phyloP scores from a whole-genome alignment of 73 alveolate genomes.

The Durusdinium trenchii region DNA sequence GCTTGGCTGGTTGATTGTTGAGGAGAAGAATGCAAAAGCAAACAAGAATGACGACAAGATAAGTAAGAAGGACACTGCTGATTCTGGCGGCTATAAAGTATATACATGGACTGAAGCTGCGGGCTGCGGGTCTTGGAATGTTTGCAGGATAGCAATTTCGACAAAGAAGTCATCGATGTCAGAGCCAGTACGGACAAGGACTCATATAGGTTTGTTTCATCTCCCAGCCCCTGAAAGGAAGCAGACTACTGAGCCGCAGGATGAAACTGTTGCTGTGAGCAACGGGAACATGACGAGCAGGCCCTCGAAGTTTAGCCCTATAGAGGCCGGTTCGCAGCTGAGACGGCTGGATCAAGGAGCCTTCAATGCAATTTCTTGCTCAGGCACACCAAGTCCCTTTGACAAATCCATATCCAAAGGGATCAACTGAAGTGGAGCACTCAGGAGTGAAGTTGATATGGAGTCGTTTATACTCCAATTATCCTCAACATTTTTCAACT shows the following conservation, averaged over 20 bases:
- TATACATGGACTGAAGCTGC: not conserved
- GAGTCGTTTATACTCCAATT: too few species aligned
- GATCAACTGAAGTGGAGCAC: constrained; percentile 50
- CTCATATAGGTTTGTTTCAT: not conserved
- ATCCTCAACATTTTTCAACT: too few species aligned
- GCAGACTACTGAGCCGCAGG: not conserved
- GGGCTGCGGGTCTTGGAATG: not conserved
- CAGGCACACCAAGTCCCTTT: constrained; percentile 65
- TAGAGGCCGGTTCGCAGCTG: constrained; percentile 9
- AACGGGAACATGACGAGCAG: not conserved
- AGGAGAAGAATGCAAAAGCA: not conserved
- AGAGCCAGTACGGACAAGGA: not conserved
- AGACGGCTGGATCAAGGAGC: not conserved
- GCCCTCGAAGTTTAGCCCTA: constrained; percentile 62
- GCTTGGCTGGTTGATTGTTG: not conserved
- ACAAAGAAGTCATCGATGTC: constrained; percentile 88
- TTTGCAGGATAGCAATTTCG: constrained; percentile 69
- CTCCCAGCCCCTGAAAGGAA: too few species aligned
- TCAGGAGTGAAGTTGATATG: not conserved
- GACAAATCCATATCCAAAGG: constrained; percentile 83
- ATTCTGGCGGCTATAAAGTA: not conserved
- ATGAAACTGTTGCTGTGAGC: not conserved
- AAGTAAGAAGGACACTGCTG: not conserved
- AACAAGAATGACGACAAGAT: constrained; percentile 19
- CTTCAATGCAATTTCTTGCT: not conserved